Conservation (phyloP, 2,329 filamentous ascomycete species). For the Penicillium sp. region DNA sequence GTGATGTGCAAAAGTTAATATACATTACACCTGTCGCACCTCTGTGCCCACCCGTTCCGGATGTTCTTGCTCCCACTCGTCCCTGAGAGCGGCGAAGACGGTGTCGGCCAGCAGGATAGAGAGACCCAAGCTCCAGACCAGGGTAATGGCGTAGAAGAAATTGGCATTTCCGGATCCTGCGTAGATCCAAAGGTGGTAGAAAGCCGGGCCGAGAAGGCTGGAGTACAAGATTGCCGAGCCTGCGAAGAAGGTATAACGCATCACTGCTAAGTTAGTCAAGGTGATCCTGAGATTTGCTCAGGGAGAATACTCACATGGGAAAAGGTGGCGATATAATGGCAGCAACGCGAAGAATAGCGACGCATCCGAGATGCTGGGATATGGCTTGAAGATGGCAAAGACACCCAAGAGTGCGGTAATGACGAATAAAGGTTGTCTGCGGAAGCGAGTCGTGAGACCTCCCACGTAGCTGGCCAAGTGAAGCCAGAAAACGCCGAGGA, state of each 20-base stretch:
- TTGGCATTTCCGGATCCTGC: conserved; percentile 97
- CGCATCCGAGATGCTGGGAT: conserved; percentile 87
- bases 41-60: conserved; percentile 89
- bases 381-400: conserved; percentile 94
- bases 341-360: conserved; percentile 80
- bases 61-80: conserved; percentile 90
- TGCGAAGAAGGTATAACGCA: conserved; percentile 89
- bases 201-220: conserved; percentile 83
- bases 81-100: conserved; percentile 81
- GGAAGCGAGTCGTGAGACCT: conserved; percentile 76
- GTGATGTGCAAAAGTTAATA: conserved; percentile 8
- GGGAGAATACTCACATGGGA: conserved; percentile 61
- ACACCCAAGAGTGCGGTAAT: conserved; percentile 81
- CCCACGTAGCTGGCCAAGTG: conserved; percentile 88
- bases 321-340: conserved; percentile 84
- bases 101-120: conserved; percentile 84
- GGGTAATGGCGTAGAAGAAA: conserved; percentile 97
- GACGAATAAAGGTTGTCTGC: conserved; percentile 81
- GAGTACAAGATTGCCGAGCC: conserved; percentile 81
- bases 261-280: conserved; percentile 55
- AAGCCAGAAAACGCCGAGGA: conserved; percentile 96
- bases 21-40: conserved; percentile 70
- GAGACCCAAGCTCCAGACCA: conserved; percentile 94
- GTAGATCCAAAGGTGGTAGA: conserved; percentile 98
- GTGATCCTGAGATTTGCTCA: background rate